Conservation (phyloP, 1,284 basidiomycete species). For the Mycena sp. region DNA sequence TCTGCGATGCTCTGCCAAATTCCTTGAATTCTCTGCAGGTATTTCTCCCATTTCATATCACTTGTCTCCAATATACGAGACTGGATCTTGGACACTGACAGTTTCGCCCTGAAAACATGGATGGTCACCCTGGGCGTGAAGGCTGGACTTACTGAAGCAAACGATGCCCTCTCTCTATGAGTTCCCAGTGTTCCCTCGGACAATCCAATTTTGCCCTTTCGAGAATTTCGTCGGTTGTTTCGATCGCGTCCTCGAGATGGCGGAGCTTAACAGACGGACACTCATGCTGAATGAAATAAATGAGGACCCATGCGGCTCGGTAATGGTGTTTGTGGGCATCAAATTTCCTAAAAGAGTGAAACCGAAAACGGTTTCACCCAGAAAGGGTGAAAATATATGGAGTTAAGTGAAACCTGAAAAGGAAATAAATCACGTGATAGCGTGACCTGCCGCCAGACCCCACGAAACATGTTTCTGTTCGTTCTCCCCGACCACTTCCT, state of each 20-base stretch:
- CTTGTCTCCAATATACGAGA: background rate
- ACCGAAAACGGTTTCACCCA: too few species aligned
- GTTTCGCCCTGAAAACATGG: background rate
- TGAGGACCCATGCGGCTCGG: background rate
- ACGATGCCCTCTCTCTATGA: background rate
- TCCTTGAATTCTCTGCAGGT: background rate
- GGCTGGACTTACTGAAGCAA: conserved; percentile 8
- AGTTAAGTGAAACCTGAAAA: too few species aligned
- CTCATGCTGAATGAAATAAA: background rate
- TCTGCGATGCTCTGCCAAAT: background rate
- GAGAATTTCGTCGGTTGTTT: background rate
- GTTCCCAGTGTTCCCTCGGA: background rate
- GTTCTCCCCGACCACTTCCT: too few species aligned
- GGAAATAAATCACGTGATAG: too few species aligned
- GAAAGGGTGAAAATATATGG: too few species aligned
- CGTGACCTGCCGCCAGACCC: too few species aligned
- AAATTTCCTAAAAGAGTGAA: too few species aligned
- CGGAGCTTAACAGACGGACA: background rate
- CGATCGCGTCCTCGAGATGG: background rate
- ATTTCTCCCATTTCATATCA: background rate
- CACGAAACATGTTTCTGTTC: too few species aligned
- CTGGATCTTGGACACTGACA: background rate
- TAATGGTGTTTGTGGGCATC: too few species aligned
- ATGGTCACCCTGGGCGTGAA: too few species aligned
- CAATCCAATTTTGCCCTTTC: background rate